Percentiles rank a stretch among this genome's conserved stretches.
These are phyloP conservation scores for Cucumis cinereus DNA, from an alignment of 306 rosid genomes.

Conservation along the genomic window DNA sequence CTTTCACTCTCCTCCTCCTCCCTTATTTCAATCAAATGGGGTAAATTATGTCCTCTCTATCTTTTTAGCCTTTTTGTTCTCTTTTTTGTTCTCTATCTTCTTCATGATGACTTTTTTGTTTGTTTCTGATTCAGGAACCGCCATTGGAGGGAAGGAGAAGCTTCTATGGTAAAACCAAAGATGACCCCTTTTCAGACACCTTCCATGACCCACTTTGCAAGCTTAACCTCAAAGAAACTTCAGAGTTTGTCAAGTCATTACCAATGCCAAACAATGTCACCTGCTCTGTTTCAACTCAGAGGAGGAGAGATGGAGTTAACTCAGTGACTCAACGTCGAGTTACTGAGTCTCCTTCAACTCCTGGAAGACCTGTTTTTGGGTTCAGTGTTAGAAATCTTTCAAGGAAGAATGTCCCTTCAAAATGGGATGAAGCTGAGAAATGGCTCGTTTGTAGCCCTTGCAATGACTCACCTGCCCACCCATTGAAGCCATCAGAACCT, in stretches of 20 bases:
- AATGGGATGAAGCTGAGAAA: slow-evolving; percentile 99
- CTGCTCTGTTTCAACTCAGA: slow-evolving; percentile 30
- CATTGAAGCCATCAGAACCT: slow-evolving; percentile 30
- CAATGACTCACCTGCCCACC: slow-evolving; percentile 80
- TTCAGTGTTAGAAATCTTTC: slow-evolving; percentile 49
- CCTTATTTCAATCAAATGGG: slow-evolving; percentile 34
- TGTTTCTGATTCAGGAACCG: slow-evolving; percentile 39
- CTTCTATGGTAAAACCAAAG: slow-evolving; percentile 38
- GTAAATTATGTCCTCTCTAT: slow-evolving; percentile 12
- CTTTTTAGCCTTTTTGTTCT: not conserved
- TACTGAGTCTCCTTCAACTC: slow-evolving; percentile 67
- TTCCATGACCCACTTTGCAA: slow-evolving; percentile 87
- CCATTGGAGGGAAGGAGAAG: slow-evolving; percentile 31
- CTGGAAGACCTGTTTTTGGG: slow-evolving; percentile 82
- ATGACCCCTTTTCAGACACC: slow-evolving; percentile 54
- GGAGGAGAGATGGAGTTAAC: slow-evolving; percentile 30
- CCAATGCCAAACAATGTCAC: slow-evolving; percentile 34
- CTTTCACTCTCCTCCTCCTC: slow-evolving; percentile 32
- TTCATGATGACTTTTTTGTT: not conserved
- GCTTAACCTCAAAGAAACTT: slow-evolving; percentile 73
- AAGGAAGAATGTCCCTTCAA: slow-evolving; percentile 75
- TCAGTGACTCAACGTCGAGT: slow-evolving; percentile 35
- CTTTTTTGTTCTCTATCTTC: not conserved
- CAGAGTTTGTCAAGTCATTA: slow-evolving; percentile 92
- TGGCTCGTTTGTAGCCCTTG: slow-evolving; percentile 80